Evolutionary conservation across 768 basidiomycete species (phyloP), one percentile per base, ranked within the genome.

Genomic region (Termitomyces sp.): DNA sequence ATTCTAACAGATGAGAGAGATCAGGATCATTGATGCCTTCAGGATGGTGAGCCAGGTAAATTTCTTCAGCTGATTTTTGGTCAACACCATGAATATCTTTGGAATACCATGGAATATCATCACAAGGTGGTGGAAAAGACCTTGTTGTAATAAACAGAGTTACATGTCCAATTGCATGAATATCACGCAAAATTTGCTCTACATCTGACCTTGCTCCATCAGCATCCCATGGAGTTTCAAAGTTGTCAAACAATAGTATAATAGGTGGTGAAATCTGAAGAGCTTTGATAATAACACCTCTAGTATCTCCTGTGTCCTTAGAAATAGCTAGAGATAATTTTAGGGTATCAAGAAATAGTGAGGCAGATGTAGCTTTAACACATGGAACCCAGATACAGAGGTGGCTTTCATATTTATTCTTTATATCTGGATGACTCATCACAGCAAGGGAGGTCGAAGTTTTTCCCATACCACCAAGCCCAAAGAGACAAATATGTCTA

Each of bases 211-310:
- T 55, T 23, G 48, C 62, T 5, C 60, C 61, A 26, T 50, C 60
- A 9, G 56, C 61, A 56, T 73, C 65, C 76, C 75, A 76, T 5
- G 71, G 68, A 1, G 75, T 74, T 63, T 78, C 77, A 55, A 78
- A 75, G 53, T 78, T 74, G 52, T 78, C 76, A 10, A 78, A 64
- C 16, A 77, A 56, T 20, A 78, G 8, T 2, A 57, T 20, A 26
- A 57, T 50, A 2, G 48, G 56, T 16, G 56, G 38, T 33, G 56
- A 57, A 26, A 49, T 5, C 13, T 33, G 32, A 6, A 57, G 56
- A 10, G 5, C 40, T 13, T 38, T 9, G 7, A 50, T 18, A 16
- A 57, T 43, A 13, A 20, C 38, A 20, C 36, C 20, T 14, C 44
- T 49, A 16, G 30, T 3, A 13, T 57, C 30, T 18, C 56, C 48